Conservation (phyloP, 768 basidiomycete species). For the Serendipita sp. region DNA sequence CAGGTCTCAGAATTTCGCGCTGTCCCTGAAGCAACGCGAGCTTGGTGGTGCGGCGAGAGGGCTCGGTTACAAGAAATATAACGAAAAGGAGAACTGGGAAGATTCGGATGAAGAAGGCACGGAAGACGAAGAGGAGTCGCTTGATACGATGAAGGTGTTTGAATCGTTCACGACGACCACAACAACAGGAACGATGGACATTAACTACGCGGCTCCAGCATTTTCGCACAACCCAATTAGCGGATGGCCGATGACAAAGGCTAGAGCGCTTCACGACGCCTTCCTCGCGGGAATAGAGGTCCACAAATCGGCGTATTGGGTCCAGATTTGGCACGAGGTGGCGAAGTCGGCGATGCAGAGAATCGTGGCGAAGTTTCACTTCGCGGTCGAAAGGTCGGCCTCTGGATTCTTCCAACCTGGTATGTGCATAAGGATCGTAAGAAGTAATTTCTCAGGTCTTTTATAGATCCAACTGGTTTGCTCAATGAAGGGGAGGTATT, state of each 20-base stretch:
- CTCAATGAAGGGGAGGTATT: constrained; percentile 2
- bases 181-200: no score
- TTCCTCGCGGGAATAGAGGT: neutral
- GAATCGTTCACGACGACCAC: neutral
- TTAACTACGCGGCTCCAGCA: neutral
- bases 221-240: neutral
- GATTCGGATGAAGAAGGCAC: neutral
- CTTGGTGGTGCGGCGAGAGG: neutral
- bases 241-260: neutral
- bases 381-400: neutral
- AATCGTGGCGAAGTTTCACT: neutral
- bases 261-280: neutral
- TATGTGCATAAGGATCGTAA: neutral
- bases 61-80: neutral
- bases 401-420: constrained; percentile 2
- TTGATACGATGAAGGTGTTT: no score
- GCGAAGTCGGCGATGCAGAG: neutral
- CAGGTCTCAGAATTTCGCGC: neutral
- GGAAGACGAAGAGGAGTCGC: no score
- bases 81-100: neutral
- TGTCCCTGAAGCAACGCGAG: neutral
- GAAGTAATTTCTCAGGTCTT: neutral
- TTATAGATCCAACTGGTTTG: neutral
- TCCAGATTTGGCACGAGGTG: neutral
- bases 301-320: neutral